A percentile compares a stretch with the other conserved stretches of the same genome.
phyloP scores from a whole-genome alignment of 140 eudicot genomes.

The Cichorium intybus region DNA sequence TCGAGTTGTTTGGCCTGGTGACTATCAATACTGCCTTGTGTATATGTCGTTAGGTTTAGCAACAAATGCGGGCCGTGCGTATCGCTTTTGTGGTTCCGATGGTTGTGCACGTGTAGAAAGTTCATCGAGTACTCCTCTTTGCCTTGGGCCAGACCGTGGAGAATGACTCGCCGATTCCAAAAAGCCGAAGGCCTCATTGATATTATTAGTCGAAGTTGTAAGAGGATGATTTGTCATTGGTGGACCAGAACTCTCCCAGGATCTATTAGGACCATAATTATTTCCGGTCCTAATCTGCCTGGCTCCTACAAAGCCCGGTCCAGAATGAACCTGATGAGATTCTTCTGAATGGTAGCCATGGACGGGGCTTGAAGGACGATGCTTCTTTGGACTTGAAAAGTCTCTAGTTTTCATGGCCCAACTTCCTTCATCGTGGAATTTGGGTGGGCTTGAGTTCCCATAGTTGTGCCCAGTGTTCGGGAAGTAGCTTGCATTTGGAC shows the following conservation, averaged over 20 bases:
- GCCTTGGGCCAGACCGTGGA: constrained; percentile 28
- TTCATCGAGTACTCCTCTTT: constrained; percentile 33
- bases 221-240: constrained; percentile 23
- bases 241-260: constrained; percentile 13
- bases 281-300: constrained; percentile 7
- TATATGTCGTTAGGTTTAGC: constrained; percentile 9
- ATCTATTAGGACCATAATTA: constrained; percentile 3
- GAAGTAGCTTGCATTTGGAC: background rate
- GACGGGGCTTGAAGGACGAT: background rate
- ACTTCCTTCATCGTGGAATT: too few species aligned
- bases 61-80: constrained; percentile 23
- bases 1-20: background rate
- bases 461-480: constrained; percentile 7
- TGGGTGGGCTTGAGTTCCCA: constrained; percentile 22
- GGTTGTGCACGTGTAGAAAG: constrained; percentile 27
- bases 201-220: constrained; percentile 16
- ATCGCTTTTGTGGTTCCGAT: constrained; percentile 29
- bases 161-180: constrained; percentile 19
- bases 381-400: too few species aligned
- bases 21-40: background rate
- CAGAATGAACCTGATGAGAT: background rate
- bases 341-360: constrained; percentile 20
- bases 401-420: too few species aligned
- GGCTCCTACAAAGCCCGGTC: background rate
- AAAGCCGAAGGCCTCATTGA: constrained; percentile 24